Evolutionary conservation across 345 rosid genomes (phyloP), one percentile per base, ranked within the genome.

Genomic region (Moringa oleifera): DNA sequence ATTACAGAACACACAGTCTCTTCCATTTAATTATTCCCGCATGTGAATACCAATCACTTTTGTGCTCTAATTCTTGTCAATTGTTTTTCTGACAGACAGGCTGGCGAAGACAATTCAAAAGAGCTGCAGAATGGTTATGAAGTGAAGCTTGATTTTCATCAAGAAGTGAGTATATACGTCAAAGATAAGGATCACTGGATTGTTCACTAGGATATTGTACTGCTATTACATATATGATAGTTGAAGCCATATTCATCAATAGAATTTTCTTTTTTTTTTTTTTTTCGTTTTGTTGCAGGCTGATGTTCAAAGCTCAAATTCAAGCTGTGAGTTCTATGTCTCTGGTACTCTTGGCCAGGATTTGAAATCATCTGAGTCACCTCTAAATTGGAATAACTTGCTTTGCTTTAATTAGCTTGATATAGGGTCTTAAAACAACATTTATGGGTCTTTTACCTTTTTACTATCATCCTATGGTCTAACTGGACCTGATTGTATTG

Each of bases 51-150:
- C 37, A 8, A 7, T 62, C 20, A 21, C 41, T 20, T 59, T 20
- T 49, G 53, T 51, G 36, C 61, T 79, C 20, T 37, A 22, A 66
- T 58, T 73, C 53, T 28, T 70, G 63, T 61, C 63, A 62, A 62
- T 64, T 79, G 59, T 67, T 78, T 82, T 65, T 61, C 64, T 80
- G 80, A 59, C 87, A 88, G 95, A 57, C 85, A 80, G 85, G 76
- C 51, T 51, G 74, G 66, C 64, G 85, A 77, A 62, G 66, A 53
- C 23, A 17, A 9, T 16, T 68, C 62, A 49, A 77, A 57, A 31
- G 63, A 23, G 36, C 59, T 67, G 57, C 67, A 65, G 70, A 78
- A 74, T 64, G 70, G 61, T 33, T 50, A 36, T 33, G 25, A 55
- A 36, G 73, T 23, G 63, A 76, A 51, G 23, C 58, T 65, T 57